These are phyloP conservation scores for Botrytis pseudocinerea DNA, from an alignment of 2,329 filamentous ascomycete genomes.

Conservation along the genomic window DNA sequence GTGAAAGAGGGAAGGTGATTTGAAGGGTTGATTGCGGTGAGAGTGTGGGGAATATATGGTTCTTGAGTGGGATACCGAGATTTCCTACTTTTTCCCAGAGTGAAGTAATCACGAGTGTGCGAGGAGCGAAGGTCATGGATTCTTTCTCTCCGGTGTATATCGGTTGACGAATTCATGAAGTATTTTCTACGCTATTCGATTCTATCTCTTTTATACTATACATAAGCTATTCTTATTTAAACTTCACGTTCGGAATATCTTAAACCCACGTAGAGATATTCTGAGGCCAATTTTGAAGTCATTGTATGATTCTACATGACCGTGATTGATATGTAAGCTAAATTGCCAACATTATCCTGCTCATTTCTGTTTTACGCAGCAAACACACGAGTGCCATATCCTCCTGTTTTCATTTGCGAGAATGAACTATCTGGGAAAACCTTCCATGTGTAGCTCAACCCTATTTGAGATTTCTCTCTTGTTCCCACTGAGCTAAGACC, in stretches of 20 bases:
- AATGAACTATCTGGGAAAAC: background rate
- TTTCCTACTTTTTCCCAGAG: background rate
- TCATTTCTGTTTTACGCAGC: background rate
- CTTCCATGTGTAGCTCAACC: background rate
- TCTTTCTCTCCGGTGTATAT: background rate
- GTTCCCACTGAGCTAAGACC: background rate
- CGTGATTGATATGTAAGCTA: no score
- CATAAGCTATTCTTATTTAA: background rate
- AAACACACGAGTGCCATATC: background rate
- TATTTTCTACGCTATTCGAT: background rate
- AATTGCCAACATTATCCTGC: background rate
- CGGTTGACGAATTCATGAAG: background rate
- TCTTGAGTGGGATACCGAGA: no score
- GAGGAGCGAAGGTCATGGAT: background rate
- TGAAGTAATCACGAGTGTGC: background rate
- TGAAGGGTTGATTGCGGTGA: no score
- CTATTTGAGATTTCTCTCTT: background rate
- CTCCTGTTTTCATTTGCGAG: background rate
- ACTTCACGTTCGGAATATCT: background rate
- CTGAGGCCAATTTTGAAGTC: background rate
- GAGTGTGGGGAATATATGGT: no score
- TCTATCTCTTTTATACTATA: fast-evolving
- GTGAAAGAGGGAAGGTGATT: background rate
- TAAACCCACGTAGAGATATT: no score
- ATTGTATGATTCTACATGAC: background rate